These are phyloP conservation scores for Aspergillus brasiliensis DNA, from an alignment of 2,329 filamentous ascomycete genomes.

Conservation along the genomic window DNA sequence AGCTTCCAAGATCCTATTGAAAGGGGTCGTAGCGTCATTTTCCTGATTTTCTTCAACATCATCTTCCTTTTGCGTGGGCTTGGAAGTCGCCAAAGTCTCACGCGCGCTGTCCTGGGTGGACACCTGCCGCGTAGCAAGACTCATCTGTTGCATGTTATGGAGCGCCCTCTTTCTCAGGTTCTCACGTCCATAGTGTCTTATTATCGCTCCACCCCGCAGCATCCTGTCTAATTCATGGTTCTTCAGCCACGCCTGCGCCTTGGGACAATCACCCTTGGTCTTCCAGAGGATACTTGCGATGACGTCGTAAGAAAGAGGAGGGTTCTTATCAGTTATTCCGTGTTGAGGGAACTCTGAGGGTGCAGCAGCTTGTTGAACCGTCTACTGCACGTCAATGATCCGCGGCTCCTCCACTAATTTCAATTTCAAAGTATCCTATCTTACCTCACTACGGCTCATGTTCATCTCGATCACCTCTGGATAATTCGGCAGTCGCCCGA, in stretches of 20 bases:
- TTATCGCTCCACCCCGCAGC: constrained; percentile 2
- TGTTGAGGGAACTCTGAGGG: constrained; percentile 5
- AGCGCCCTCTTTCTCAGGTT: constrained; percentile 13
- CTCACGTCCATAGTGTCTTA: constrained; percentile 10
- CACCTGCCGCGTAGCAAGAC: constrained; percentile 1
- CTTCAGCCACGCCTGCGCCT: constrained; percentile 24
- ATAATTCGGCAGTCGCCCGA: neutral
- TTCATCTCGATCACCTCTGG: neutral
- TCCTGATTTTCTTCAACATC: neutral
- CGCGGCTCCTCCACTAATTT: neutral
- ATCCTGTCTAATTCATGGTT: constrained; percentile 18
- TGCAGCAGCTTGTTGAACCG: neutral
- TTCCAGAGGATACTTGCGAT: constrained; percentile 23
- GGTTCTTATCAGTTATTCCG: neutral
- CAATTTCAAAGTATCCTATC: neutral
- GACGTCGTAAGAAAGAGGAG: constrained; percentile 16
- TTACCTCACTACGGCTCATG: constrained; percentile 4
- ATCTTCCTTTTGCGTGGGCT: neutral
- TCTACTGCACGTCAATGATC: neutral
- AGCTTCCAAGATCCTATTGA: constrained; percentile 4
- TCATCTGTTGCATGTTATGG: constrained; percentile 11
- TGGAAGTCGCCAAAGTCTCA: neutral
- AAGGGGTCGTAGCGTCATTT: constrained; percentile 7
- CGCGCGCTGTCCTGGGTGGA: constrained; percentile 10
- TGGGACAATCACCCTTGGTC: constrained; percentile 20